Base-by-base conservation (phyloP, 345 rosid species). In the Brassica carinata region DNA sequence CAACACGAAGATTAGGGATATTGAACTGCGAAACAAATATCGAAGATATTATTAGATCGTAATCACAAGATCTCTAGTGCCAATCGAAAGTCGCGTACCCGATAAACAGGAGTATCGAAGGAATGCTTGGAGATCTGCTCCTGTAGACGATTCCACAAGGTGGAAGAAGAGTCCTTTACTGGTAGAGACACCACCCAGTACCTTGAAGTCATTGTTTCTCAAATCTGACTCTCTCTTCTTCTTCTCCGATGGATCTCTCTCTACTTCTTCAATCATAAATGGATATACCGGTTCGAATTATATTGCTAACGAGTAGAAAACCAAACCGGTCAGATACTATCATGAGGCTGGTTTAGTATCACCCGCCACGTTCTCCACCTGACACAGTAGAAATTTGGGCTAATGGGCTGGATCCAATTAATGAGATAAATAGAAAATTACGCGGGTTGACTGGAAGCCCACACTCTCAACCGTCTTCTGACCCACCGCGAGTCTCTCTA, bases 1-100 rank as follows among this genome's bases (percentile, higher is more conserved):
- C 98, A 10, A 94, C 99, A 14, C 97, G 97, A 77, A 96, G 99
- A 89, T 88, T 96, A 48, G 99, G 96, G 38, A 92, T 91, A 82
- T 90, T 94, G 71, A 96, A 96, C 98, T 96, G 88, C 81, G 78
- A 81, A 74, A 45, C 33, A 61, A n/a, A n/a, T 59, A 40, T 45
- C 15, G 55, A n/a, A n/a, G 53, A 14, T 31, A 62, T 67, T n/a
- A n/a, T n/a, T 4, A 73, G 31, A 45, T 38, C 62, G 10, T 70
- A 9, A 34, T 69, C 11, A 10, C 51, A 70, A 75, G 83, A 67
- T 73, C 74, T 67, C 9, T 1, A 2, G 9, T 10, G 9, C 45
- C 9, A 45, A 3, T n/a, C n/a, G n/a, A n/a, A n/a, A n/a, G n/a
- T n/a, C n/a, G 55, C n/a, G 55, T 85, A 96, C 99, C 87, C 99